Conservation (phyloP, 208 protist species). For the Novymonas esmeraldas region DNA sequence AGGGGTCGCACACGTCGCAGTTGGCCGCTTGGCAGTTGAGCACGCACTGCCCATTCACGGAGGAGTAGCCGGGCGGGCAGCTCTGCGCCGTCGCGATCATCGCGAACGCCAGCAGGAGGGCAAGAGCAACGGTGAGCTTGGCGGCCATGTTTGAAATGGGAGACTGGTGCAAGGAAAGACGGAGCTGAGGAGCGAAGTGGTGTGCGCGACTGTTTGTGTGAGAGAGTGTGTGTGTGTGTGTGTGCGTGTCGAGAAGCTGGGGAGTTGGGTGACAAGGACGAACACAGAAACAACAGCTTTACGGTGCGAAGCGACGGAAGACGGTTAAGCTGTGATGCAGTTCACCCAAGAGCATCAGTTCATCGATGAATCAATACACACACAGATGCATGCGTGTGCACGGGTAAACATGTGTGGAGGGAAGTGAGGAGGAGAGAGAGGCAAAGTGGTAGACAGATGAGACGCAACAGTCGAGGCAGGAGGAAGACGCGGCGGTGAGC, state of each 20-base stretch:
- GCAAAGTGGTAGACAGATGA: too few species aligned
- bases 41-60: neutral
- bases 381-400: too few species aligned
- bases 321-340: too few species aligned
- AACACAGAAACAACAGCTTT: too few species aligned
- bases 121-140: neutral
- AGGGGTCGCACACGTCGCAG: conserved; percentile 8
- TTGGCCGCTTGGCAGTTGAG: neutral
- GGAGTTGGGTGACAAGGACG: neutral
- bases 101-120: conserved; percentile 5
- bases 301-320: neutral
- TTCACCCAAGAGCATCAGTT: too few species aligned
- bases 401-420: too few species aligned
- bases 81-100: conserved; percentile 1
- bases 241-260: neutral
- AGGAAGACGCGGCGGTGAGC: too few species aligned
- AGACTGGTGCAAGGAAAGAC: neutral
- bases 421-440: too few species aligned
- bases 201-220: neutral
- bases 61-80: neutral
- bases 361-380: too few species aligned
- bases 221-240: neutral
- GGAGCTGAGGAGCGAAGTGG: neutral
- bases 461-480: too few species aligned
- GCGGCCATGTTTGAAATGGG: neutral